A percentile compares a stretch with the other conserved stretches of the same genome.
Conservation (phyloP, 2,329 filamentous ascomycete genomes). For the Pseudogymnoascus sp. region DNA sequence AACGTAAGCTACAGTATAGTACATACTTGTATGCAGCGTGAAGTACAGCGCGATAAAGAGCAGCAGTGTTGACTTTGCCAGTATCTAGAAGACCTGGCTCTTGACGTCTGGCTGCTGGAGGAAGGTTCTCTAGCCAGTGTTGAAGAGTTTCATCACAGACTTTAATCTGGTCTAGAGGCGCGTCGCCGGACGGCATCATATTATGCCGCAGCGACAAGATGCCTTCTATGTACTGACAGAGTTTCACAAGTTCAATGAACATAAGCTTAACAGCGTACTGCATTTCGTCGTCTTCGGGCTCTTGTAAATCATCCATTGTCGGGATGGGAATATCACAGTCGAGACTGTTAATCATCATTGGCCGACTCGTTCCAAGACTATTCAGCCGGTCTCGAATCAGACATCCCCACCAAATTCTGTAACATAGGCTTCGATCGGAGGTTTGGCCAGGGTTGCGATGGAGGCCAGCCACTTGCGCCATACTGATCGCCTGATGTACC, state of each 20-base stretch:
- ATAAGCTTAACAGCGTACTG: slow-evolving; percentile 17
- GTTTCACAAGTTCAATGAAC: slow-evolving; percentile 20
- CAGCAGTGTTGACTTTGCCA: background rate
- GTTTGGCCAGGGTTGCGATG: slow-evolving; percentile 17
- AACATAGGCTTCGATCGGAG: slow-evolving; percentile 15
- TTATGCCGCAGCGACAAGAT: slow-evolving; percentile 16
- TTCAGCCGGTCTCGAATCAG: slow-evolving; percentile 19
- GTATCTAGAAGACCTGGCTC: background rate
- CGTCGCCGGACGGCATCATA: background rate
- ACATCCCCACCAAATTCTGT: slow-evolving; percentile 21
- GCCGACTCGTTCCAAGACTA: slow-evolving; percentile 19
- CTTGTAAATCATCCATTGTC: slow-evolving; percentile 16
- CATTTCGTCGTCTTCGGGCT: slow-evolving; percentile 17
- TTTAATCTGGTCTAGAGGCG: slow-evolving; percentile 11
- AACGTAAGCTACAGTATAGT: background rate
- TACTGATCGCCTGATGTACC: slow-evolving; percentile 19
- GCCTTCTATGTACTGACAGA: slow-evolving; percentile 20
- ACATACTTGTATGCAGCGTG: background rate
- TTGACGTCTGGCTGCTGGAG: slow-evolving; percentile 7
- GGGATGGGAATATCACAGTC: slow-evolving; percentile 19
- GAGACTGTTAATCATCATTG: slow-evolving; percentile 20
- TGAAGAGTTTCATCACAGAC: slow-evolving; percentile 16
- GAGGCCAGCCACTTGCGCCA: slow-evolving; percentile 18
- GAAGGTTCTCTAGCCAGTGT: slow-evolving; percentile 4
- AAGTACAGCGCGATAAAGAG: background rate